Percentiles rank a stretch among this genome's conserved stretches.
phyloP scores from a whole-genome alignment of 2,329 filamentous ascomycete genomes.

The Podosphaera fusca region DNA sequence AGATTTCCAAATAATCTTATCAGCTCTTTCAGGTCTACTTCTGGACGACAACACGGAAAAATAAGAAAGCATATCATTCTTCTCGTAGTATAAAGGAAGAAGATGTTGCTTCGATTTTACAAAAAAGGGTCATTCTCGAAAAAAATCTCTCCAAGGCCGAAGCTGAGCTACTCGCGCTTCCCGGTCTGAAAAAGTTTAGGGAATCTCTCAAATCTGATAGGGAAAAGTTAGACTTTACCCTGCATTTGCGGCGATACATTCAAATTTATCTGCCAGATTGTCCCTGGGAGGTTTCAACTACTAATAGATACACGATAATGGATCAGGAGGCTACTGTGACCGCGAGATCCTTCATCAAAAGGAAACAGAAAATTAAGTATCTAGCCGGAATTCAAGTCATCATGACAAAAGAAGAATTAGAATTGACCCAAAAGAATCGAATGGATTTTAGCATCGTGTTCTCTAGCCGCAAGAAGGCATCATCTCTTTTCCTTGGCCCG shows the following conservation, averaged over 20 bases:
- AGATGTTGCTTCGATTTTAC: conserved; percentile 36
- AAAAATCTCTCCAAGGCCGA: conserved; percentile 53
- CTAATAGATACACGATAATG: conserved; percentile 68
- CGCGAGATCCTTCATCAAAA: conserved; percentile 55
- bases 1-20: not conserved
- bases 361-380: conserved; percentile 74
- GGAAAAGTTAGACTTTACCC: conserved; percentile 68
- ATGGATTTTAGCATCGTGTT: conserved; percentile 96
- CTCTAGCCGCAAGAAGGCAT: conserved; percentile 72
- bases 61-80: conserved; percentile 64
- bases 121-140: conserved; percentile 45
- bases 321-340: conserved; percentile 74
- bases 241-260: conserved; percentile 74
- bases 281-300: conserved; percentile 80
- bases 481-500: conserved; percentile 81
- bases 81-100: conserved; percentile 49
- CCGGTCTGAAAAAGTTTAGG: conserved; percentile 51
- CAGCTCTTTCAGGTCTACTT: conserved; percentile 49
- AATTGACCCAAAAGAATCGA: conserved; percentile 53
- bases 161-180: conserved; percentile 43
- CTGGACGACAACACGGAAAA: conserved; percentile 92
- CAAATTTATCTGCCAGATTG: conserved; percentile 85
- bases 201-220: conserved; percentile 44
- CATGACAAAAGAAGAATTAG: conserved; percentile 80
- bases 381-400: conserved; percentile 76